Conservation (phyloP, 2,329 filamentous ascomycete genomes). For the Aspergillus sergii region DNA sequence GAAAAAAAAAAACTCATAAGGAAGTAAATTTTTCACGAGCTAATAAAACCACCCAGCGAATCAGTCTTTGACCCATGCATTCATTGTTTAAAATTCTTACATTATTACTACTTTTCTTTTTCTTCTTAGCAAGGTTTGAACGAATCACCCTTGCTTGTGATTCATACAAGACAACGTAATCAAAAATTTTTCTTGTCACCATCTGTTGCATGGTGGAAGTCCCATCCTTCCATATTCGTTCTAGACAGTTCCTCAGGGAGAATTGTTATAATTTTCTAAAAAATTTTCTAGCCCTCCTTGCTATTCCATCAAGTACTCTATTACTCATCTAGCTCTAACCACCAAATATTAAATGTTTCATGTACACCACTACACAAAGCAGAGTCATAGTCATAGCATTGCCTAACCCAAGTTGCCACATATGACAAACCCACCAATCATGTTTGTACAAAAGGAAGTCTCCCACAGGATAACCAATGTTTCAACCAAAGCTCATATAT, state of each 20-base stretch:
- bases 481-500: not conserved
- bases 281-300: no score
- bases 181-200: not conserved
- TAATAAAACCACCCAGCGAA: not conserved
- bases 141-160: not conserved
- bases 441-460: not conserved
- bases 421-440: not conserved
- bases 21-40: not conserved
- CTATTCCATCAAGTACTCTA: not conserved
- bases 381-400: not conserved
- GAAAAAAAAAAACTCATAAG: not conserved
- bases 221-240: not conserved
- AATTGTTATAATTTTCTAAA: no score
- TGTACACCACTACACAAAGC: not conserved
- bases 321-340: not conserved
- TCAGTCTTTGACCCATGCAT: not conserved
- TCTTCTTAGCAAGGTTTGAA: not conserved
- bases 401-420: not conserved
- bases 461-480: not conserved
- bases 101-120: not conserved
- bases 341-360: not conserved
- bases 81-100: not conserved
- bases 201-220: not conserved
- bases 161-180: not conserved
- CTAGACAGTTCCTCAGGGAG: not conserved